A percentile compares a stretch with the other conserved stretches of the same genome.
Evolutionary conservation across 441 rosid genomes (phyloP).

Genomic region (Corymbia citriodora): DNA sequence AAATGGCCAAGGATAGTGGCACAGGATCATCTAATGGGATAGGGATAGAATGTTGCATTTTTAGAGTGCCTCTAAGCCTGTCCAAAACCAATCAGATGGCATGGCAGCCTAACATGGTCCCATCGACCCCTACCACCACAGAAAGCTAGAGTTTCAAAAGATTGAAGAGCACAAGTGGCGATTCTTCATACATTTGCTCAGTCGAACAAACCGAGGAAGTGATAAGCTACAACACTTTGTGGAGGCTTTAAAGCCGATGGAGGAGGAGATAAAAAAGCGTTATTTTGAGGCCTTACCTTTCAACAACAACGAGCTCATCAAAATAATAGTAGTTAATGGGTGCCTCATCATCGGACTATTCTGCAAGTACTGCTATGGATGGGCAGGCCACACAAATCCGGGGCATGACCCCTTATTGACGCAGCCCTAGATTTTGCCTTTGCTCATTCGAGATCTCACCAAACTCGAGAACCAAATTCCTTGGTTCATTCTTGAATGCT

Average conservation of each 20-base stretch:
- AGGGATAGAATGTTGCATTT: background rate
- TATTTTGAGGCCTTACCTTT: too few relatives aligned
- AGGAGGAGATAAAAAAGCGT: background rate
- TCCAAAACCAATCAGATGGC: background rate
- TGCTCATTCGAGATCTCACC: background rate
- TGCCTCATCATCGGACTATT: background rate
- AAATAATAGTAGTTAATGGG: background rate
- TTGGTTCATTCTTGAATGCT: background rate
- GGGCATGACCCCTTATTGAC: background rate
- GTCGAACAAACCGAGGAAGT: background rate
- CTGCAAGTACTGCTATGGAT: accelerated
- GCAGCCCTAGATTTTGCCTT: background rate
- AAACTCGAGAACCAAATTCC: background rate
- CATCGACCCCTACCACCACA: background rate
- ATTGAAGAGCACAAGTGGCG: background rate
- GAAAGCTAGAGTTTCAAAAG: background rate
- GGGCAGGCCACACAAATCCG: background rate
- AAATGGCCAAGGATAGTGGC: background rate
- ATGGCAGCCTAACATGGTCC: background rate
- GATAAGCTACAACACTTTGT: background rate
- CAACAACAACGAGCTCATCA: background rate
- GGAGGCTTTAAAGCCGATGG: background rate
- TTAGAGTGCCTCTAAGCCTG: background rate
- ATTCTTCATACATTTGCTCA: background rate
- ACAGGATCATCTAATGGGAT: too few relatives aligned